These are phyloP conservation scores for Kandelia obovata DNA, from an alignment of 345 rosid genomes.

Conservation along the genomic window DNA sequence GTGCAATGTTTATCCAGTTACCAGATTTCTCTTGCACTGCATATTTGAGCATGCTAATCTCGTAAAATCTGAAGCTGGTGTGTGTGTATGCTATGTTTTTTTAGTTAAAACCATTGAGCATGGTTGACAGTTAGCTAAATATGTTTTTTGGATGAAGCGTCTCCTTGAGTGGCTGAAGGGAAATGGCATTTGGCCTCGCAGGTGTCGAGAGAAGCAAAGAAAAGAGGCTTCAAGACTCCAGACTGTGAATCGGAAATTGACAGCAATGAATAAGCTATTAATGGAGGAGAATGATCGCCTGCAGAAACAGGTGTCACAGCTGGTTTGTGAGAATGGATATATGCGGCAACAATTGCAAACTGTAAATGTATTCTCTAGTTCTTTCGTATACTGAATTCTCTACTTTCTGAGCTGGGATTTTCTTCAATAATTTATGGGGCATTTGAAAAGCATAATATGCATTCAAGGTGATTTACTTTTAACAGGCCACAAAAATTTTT, in stretches of 20 bases:
- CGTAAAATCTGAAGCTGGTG: no score
- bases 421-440: neutral
- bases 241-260: constrained; percentile 85
- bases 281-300: constrained; percentile 99
- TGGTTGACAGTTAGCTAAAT: neutral
- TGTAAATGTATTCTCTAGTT: constrained; percentile 33
- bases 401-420: neutral
- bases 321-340: constrained; percentile 86
- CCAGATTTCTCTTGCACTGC: no score
- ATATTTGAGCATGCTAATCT: no score
- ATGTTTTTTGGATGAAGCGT: neutral
- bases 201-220: constrained; percentile 98
- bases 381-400: neutral
- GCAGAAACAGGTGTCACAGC: constrained; percentile 97
- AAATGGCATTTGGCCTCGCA: constrained; percentile 30
- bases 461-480: no score
- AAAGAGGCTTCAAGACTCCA: constrained; percentile 94
- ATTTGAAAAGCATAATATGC: neutral
- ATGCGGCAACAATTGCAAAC: constrained; percentile 88
- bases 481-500: no score
- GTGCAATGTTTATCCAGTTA: no score
- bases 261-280: constrained; percentile 94
- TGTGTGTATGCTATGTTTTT: no score
- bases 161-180: constrained; percentile 16
- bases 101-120: no score